Evolutionary conservation across 2,329 filamentous ascomycete genomes (phyloP), one percentile per base, ranked within the genome.

Genomic region (Pseudogymnoascus sp.): DNA sequence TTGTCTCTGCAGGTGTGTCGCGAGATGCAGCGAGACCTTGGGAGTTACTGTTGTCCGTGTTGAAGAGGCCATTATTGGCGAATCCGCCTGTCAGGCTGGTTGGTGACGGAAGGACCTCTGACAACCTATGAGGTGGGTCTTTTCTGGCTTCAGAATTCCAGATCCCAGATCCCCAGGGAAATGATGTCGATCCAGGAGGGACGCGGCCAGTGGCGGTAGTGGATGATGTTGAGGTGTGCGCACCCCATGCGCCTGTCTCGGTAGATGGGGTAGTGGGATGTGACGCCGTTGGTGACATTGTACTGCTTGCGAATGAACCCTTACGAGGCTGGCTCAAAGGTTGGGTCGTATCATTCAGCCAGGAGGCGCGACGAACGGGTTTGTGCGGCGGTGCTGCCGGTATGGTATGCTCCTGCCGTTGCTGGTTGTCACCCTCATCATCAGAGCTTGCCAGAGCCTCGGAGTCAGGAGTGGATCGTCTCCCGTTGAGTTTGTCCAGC

Each of bases 371-470:
- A 63, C 90, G 85, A 26, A 82, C 83, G 57, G 88, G 84, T 70
- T 87, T 90, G 60, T 77, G 82, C 60, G 78, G 82, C 69, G 79
- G 83, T 63, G 74, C 72, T 65, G 74, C 73, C 70, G 76, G 77
- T 70, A 80, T 80, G 67, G 77, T 77, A 70, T 73, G 75, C 64
- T 82, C 83, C 68, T 84, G 79, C 50, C 80, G 80, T 2, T 61
- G 59, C 68, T 83, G 81, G 72, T 86, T 82, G 65, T 96, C 89
- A 64, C 80, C 83, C 75, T 99, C 95, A 74, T 97, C 95, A 75
- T 97, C 95, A 11, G 93, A 97, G 68, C 93, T 97, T 62, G 89
- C 92, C 65, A 97, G 79, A 61, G 91, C 93, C 74, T 97, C 93
- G 3, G 93, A 97, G 73, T 97, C 95, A 21, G 93, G 93, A 1